Base-by-base conservation (phyloP, 2,329 filamentous ascomycete species). In the Elsinoe batatas region DNA sequence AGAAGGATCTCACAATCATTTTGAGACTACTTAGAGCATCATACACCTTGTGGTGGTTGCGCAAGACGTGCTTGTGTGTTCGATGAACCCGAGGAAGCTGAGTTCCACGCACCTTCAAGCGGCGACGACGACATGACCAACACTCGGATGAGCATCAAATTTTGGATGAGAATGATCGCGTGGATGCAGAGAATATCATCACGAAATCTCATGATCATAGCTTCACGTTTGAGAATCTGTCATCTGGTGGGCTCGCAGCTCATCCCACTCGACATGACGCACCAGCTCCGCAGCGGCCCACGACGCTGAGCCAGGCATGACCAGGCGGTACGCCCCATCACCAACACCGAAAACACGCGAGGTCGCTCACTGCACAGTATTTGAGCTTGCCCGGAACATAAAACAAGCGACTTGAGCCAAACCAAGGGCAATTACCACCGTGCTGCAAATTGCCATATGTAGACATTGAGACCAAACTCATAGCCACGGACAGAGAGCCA, bases 141-240 rank as follows among this genome's bases (percentile, higher is more conserved):
- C 18, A 22, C 17, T 17, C 18, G 20, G 8, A 17, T 22, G 26
- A 44, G 40, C 17, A 3, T n/a, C 18, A 44, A 44, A 17, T 11
- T 30, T 26, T 44, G 18, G 40, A 18, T 12, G 40, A 18, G 40
- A 20, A 26, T 18, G 10, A 22, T 44, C 17, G 20, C n/a, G 26
- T 17, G 18, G 18, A 17, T 17, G 26, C 40, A n/a, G n/a, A 44
- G 3, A 26, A 22, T 5, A 18, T 44, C 40, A 12, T n/a, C 40
- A 30, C 40, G n/a, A 44, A 44, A 10, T 22, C 13, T 44, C 40
- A 44, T 22, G 20, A 44, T 44, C 40, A 44, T 44, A 44, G 40
- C 40, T 18, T 44, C 40, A 44, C 12, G 17, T 44, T n/a, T 44
- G 40, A 44, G n/a, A 44, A 44, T 44, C 40, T 44, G 40, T n/a